Conservation (phyloP, 1,284 basidiomycete genomes). For the Schizophyllum amplum region DNA sequence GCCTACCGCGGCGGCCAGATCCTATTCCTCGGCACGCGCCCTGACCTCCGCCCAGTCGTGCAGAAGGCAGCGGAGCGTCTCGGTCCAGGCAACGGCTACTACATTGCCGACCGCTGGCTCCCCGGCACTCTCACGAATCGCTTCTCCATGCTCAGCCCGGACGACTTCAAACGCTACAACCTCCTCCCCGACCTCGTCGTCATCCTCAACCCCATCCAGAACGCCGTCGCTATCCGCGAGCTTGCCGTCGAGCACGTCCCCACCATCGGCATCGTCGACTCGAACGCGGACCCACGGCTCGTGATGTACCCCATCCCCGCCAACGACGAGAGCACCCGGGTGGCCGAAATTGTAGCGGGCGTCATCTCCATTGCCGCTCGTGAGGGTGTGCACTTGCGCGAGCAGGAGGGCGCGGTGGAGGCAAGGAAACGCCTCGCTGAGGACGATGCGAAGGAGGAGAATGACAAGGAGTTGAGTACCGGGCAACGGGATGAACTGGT, state of each 20-base stretch:
- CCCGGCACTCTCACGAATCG: conserved; percentile 93
- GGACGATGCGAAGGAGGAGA: not conserved
- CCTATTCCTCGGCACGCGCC: conserved; percentile 85
- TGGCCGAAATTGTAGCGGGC: conserved; percentile 86
- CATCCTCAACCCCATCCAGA: conserved; percentile 83
- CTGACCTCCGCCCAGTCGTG: conserved; percentile 71
- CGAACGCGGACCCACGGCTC: conserved; percentile 91
- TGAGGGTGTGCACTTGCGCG: conserved; percentile 56
- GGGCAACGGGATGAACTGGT: not conserved
- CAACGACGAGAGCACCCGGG: conserved; percentile 91
- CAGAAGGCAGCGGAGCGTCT: conserved; percentile 77
- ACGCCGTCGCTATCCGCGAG: conserved; percentile 80
- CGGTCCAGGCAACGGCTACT: conserved; percentile 66
- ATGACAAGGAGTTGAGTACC: not conserved
- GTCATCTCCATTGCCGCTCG: conserved; percentile 88
- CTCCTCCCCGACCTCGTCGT: conserved; percentile 83
- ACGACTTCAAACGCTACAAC: conserved; percentile 47
- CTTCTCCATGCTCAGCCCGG: conserved; percentile 65
- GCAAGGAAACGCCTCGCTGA: conserved; percentile 8
- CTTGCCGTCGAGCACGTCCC: conserved; percentile 80
- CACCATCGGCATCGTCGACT: conserved; percentile 88
- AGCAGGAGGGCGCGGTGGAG: conserved; percentile 15
- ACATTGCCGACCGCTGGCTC: conserved; percentile 86
- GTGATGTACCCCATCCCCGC: conserved; percentile 99
- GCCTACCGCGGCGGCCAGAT: conserved; percentile 80